Evolutionary conservation across 352 stramenopile genomes (phyloP).

Genomic region (Phytopythium mirpurense): DNA sequence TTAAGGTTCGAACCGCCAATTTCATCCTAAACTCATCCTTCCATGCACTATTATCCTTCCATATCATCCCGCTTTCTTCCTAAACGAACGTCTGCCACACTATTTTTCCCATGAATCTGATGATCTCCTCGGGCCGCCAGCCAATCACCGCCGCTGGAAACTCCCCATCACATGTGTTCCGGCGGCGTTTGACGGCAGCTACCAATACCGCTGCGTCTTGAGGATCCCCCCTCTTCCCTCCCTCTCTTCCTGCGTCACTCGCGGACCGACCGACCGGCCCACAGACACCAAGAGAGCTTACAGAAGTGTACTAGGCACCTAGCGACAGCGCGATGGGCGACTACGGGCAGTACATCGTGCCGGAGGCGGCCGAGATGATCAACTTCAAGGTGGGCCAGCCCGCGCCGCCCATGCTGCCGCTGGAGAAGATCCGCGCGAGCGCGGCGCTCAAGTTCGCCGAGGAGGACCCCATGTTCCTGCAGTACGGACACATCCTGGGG

Average conservation of each 20-base stretch:
- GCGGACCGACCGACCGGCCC: not conserved
- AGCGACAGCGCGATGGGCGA: conserved; percentile 49
- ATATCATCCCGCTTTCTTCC: not conserved
- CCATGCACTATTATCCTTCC: too few relatives aligned
- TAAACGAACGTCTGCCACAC: not conserved
- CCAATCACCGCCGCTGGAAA: conserved; percentile 3
- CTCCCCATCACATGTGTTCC: not conserved
- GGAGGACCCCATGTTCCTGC: conserved; percentile 82
- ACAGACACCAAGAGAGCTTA: not conserved
- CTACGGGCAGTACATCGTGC: conserved; percentile 83
- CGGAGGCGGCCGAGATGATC: conserved; percentile 74
- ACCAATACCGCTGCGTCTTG: too few relatives aligned
- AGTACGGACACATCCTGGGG: conserved; percentile 87
- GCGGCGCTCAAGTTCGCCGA: conserved; percentile 80
- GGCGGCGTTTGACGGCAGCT: not conserved
- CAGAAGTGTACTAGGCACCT: too few relatives aligned
- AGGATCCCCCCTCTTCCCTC: too few relatives aligned
- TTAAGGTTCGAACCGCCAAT: not conserved
- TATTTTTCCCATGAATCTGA: too few relatives aligned
- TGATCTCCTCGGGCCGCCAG: conserved; percentile 2
- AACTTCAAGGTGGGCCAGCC: conserved; percentile 91
- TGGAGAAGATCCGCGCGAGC: conserved; percentile 82
- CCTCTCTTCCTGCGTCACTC: not conserved
- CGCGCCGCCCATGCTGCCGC: conserved; percentile 71
- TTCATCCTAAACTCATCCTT: too few relatives aligned